Evolutionary conservation across 2,329 filamentous ascomycete species (phyloP).

Genomic region (Penicillium sp.): DNA sequence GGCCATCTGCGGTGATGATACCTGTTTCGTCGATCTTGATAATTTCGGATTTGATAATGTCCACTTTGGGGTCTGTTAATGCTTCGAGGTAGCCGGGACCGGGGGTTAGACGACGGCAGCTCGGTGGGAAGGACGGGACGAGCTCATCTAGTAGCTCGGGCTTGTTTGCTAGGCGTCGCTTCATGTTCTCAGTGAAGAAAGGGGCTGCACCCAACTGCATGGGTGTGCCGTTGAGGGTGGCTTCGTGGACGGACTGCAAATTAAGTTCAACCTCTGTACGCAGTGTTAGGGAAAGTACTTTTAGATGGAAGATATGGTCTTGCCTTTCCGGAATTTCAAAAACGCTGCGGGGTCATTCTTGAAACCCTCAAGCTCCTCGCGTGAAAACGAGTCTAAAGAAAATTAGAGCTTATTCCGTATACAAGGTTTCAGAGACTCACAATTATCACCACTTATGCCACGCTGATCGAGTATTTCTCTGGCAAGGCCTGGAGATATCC

Average conservation of each 20-base stretch:
- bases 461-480: constrained; percentile 30
- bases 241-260: constrained; percentile 34
- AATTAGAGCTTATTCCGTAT: neutral
- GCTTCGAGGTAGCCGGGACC: constrained; percentile 59
- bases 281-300: neutral
- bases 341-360: constrained; percentile 33
- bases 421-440: constrained; percentile 13
- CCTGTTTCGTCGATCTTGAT: constrained; percentile 36
- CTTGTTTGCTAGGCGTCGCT: constrained; percentile 33
- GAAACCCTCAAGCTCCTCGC: constrained; percentile 34
- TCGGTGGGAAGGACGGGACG: constrained; percentile 42
- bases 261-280: constrained; percentile 31
- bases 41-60: constrained; percentile 59
- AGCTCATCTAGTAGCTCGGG: constrained; percentile 38
- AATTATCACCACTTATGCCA: constrained; percentile 28
- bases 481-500: constrained; percentile 32
- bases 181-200: constrained; percentile 34
- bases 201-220: constrained; percentile 27
- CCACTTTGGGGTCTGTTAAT: constrained; percentile 60
- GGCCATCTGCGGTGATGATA: constrained; percentile 37
- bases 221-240: constrained; percentile 29
- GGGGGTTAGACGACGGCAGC: constrained; percentile 48
- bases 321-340: constrained; percentile 38
- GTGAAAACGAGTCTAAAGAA: constrained; percentile 29
- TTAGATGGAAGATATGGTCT: neutral